Base-by-base conservation (phyloP, 2,329 filamentous ascomycete genomes). In the Neopestalotiopsis rosae region DNA sequence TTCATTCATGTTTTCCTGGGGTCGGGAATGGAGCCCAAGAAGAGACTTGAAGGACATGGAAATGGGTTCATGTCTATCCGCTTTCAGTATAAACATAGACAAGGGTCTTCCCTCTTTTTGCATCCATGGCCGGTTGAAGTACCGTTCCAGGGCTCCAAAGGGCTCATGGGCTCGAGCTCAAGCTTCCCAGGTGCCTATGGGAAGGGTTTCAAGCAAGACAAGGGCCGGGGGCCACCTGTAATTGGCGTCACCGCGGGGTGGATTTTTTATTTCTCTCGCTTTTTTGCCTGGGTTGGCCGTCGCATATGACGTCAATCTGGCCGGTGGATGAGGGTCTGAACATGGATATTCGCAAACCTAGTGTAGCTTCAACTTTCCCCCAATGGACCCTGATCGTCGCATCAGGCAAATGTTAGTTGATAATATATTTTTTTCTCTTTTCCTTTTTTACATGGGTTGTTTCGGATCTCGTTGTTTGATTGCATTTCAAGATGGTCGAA, bases 61-160 rank as follows among this genome's bases (percentile, higher is more conserved):
- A 32, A 61, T 61, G 20, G 58, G 32, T 28, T 28, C 24, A 28
- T 61, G 12, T 30, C 58, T 20, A 61, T 61, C 58, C 58, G 58
- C 24, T 30, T 61, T 38, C 58, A 61, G 58, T 38, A 32, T 32
- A 61, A 38, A n/a, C 24, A 61, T 2, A 32, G 58, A 61, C 58
- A 61, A 61, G 58, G 58, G 58, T 58, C 58, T 12, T 61, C 24
- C 32, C 58, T 61, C 42, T 49, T 49, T 49, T 4, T 7, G 42
- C 58, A 61, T 28, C 32, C 28, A n/a, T 32, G 58, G 30, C 58
- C 17, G 24, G 24, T 28, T 28, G 24, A 28, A 28, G 24, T 28
- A 28, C 24, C 24, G 24, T 28, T 28, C 24, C 24, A 28, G 58
- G 4, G 58, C 58, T 61, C 14, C 42, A 49, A 49, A 49, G 42